Evolutionary conservation across 1,139 yeast genomes (phyloP).

Genomic region (Hyphopichia fennica): DNA sequence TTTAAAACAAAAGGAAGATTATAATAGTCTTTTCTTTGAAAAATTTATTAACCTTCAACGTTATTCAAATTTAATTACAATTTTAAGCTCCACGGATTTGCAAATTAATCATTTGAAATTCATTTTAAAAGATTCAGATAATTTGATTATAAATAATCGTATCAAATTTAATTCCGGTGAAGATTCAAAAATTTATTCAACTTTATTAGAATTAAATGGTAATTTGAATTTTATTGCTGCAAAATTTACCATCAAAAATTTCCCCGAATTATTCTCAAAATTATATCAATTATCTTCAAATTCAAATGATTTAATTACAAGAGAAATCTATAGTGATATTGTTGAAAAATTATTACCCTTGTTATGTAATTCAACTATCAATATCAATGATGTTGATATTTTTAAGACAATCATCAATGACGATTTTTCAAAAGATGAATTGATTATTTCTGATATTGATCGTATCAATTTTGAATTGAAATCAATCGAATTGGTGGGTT

Average conservation of each 20-base stretch:
- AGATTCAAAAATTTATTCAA: background rate
- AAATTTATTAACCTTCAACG: conserved; percentile 26
- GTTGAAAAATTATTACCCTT: conserved; percentile 4
- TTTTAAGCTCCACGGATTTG: conserved; percentile 18
- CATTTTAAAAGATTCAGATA: conserved; percentile 7
- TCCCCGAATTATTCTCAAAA: conserved; percentile 2
- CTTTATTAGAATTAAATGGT: background rate
- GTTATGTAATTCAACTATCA: conserved; percentile 3
- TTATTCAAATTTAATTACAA: conserved; percentile 21
- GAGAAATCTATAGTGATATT: background rate
- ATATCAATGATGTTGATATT: conserved; percentile 1
- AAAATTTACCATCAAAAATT: background rate
- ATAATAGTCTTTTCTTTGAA: conserved; percentile 18
- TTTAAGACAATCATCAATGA: background rate
- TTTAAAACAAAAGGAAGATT: conserved; percentile 2
- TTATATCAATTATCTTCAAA: background rate
- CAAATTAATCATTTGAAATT: conserved; percentile 7
- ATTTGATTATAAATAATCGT: conserved; percentile 6
- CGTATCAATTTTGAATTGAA: background rate
- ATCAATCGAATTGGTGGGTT: background rate
- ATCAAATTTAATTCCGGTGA: conserved; percentile 12
- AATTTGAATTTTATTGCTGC: background rate
- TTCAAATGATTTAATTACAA: background rate
- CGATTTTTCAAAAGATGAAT: background rate
- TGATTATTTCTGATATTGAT: conserved; percentile 1